Base-by-base conservation (phyloP, 179 eudicot genomes). In the Spinacia oleracea region DNA sequence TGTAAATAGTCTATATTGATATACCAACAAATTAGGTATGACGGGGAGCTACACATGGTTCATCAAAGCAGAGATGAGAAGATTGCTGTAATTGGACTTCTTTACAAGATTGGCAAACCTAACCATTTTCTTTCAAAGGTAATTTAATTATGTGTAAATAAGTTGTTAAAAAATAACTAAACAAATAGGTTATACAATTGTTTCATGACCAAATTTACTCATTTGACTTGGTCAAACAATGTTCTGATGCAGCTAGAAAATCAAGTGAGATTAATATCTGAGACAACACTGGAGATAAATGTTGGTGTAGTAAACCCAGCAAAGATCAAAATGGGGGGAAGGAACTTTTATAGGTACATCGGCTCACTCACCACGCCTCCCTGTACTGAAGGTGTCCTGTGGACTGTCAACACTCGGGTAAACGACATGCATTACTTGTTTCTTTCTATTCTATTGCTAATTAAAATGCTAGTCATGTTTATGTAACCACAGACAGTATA, bases 301-400 rank as follows among this genome's bases (percentile, higher is more conserved):
- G 48, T 73, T n/a, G 93, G 91, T 0, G 63, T 84, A 60, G 51
- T 91, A 23, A 78, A 91, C 70, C 96, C 91, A 9, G 76, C 43
- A 2, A 71, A 82, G 10, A 83, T 86, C 12, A 79, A 58, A 6
- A 50, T 78, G 38, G 32, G 75, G 64, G 81, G 87, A 9, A 79
- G 50, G 18, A 85, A 46, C 40, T 85, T 81, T 53, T 88, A 84
- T 63, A 84, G 93, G 80, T 90, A 89, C 79, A 70, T 82, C 64
- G 93, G 93, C 20, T 89, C 96, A 23, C 89, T 89, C 31, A 89
- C 90, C 43, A 83, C 85, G 43, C 93, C 96, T 67, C 93, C 91
- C 21, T 91, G 91, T 73, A 87, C 89, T 5, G 87, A 89, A 88
- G 92, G 90, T 27, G 89, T 91, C 72, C 77, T 83, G 76, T 91